Conservation (phyloP, 1,284 basidiomycete species). For the Fereydounia khargensis region DNA sequence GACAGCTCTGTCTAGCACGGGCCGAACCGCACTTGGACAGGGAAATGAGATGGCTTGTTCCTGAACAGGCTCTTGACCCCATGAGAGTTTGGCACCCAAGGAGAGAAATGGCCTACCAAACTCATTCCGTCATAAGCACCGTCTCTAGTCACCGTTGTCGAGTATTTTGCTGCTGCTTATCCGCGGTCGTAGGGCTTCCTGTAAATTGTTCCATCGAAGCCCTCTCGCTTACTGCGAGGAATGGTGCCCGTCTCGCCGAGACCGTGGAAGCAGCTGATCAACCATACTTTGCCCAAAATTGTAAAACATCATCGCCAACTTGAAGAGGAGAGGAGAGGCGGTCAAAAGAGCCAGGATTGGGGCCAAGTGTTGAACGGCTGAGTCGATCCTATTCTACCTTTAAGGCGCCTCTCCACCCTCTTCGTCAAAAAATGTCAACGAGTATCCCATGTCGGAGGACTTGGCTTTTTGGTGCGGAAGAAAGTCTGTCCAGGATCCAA, state of each 20-base stretch:
- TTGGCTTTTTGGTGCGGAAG: background rate
- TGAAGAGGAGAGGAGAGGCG: background rate
- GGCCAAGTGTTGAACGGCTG: background rate
- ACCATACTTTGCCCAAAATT: background rate
- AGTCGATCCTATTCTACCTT: background rate
- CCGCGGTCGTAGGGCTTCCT: no score
- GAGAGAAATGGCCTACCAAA: no score
- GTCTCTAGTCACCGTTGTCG: no score
- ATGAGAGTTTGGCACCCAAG: no score
- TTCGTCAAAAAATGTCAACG: constrained; percentile 1
- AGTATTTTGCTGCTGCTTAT: no score
- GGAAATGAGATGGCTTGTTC: no score
- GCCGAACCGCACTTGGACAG: no score
- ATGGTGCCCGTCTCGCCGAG: background rate
- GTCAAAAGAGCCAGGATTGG: no score
- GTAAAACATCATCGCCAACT: background rate
- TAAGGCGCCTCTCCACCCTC: background rate
- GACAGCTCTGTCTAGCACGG: no score
- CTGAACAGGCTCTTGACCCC: no score
- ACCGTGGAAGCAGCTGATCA: background rate
- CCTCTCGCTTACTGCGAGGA: constrained; percentile 45
- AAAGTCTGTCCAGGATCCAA: background rate
- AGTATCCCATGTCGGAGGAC: background rate
- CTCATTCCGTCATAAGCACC: no score
- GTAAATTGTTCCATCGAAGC: constrained; percentile 39